Evolutionary conservation across 1,284 basidiomycete genomes (phyloP), one percentile per base, ranked within the genome.

Genomic region (Bjerkandera adusta): DNA sequence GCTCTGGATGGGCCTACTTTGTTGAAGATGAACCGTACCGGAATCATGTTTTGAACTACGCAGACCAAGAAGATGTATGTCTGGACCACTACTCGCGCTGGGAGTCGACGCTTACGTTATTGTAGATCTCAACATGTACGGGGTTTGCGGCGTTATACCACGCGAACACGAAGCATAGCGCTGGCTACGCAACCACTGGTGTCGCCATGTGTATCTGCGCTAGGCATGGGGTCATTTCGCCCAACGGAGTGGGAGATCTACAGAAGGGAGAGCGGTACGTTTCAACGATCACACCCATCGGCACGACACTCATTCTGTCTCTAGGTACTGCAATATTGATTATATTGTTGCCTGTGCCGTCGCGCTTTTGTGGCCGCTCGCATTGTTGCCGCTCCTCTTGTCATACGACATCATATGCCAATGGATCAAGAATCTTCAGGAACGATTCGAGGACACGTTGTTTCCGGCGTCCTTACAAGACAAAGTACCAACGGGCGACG

Each of bases 181-280:
- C 54, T 21, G 59, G 57, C 1, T 53, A 56, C n/a, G 36, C 41
- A 1, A 39, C 57, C 4, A 59, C 56, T 0, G 60, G 62, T 12
- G 49, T 63, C 2, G 57, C 50, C 1, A 50, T 47, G 1, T 45
- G 51, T 36, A 43, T 55, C 2, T 60, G 58, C 38, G 39, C 54
- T 4, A 55, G 56, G 0, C 61, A 64, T 45, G 52, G 48, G 11
- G 50, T 60, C 38, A 49, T 57, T 22, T 52, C 50, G 1, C 52
- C 53, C 3, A 57, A 52, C 26, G 56, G 53, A 1, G 42, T 58
- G 1, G 57, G 56, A 6, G 58, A 62, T 45, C 45, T 62, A 6
- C 57, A 61, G 45, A 51, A 52, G 25, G 60, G 59, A 2, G 60
- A 62, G 43, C 15, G 54, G 59, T 58, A 27, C 3, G 18, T 15